A percentile compares a stretch with the other conserved stretches of the same genome.
Conservation (phyloP, 768 basidiomycete genomes). For the Russula dissimulans region DNA sequence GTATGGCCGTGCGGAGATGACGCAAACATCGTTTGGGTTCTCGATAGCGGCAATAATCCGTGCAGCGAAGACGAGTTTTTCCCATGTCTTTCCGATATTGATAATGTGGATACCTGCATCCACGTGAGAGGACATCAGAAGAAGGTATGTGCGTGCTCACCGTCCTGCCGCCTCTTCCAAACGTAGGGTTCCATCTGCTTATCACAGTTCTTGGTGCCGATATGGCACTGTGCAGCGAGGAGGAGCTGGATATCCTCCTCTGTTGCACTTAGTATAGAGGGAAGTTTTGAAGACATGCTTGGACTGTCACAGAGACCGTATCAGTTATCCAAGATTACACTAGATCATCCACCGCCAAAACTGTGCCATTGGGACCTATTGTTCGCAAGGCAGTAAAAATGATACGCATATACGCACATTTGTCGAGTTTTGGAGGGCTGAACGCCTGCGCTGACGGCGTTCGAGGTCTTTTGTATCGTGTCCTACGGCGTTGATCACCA, state of each 20-base stretch:
- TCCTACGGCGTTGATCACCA: conserved; percentile 15
- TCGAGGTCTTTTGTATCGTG: conserved; percentile 13
- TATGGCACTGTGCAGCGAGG: conserved; percentile 91
- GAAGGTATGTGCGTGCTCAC: conserved; percentile 39
- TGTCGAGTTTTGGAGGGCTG: conserved; percentile 28
- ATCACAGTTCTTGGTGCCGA: conserved; percentile 99
- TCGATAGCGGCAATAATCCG: conserved; percentile 96
- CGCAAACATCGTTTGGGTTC: conserved; percentile 96
- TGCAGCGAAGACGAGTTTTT: conserved; percentile 96
- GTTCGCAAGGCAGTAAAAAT: conserved; percentile 20
- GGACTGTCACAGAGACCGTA: conserved; percentile 25
- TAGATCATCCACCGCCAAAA: conserved; percentile 31
- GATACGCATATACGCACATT: conserved; percentile 31
- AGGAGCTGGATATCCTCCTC: conserved; percentile 97
- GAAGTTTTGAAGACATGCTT: conserved; percentile 80
- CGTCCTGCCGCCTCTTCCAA: conserved; percentile 93
- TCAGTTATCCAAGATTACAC: conserved; percentile 29
- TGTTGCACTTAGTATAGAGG: conserved; percentile 84
- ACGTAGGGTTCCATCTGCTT: conserved; percentile 99
- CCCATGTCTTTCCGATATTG: conserved; percentile 99
- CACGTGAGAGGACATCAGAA: conserved; percentile 4
- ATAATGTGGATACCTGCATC: conserved; percentile 83
- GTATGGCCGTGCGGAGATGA: conserved; percentile 96
- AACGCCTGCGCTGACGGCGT: conserved; percentile 35
- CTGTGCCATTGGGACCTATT: conserved; percentile 22